Evolutionary conservation across 805 yeast genomes (phyloP), one percentile per base, ranked within the genome.

Genomic region (Candida incommunis): DNA sequence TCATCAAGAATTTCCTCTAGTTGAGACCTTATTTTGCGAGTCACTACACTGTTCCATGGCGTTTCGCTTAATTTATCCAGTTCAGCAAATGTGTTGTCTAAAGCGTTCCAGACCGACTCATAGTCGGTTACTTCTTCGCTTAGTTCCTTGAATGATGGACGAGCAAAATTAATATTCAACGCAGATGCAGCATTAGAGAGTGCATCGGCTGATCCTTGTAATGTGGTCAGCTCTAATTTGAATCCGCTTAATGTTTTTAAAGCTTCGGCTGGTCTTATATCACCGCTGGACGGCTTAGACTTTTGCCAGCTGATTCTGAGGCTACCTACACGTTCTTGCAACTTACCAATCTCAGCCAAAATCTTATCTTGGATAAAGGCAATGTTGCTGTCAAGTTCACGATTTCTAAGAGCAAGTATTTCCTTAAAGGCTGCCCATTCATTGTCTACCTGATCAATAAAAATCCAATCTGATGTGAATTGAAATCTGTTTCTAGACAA

Each of bases 61-160:
- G 59, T 54, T 1, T 47, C 46, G 37, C 70, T 67, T 18, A 79
- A 49, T 3, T 61, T 65, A 20, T 68, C 67, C 2, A 81, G 55
- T 1, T 68, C 59, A 3, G 60, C 61, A 70, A 76, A 72, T 1
- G 82, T 59, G 0, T 68, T 58, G 41, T 74, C 72, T 27, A 85
- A 65, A 0, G 80, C 66, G 1, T 67, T 53, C 94, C 94, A 84
- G 1, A 81, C 85, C 1, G 70, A 54, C 46, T 67, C 71, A 29
- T 80, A 66, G 41, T 80, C 82, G 0, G 51, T 46, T 1, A 82
- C 60, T 49, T 83, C 92, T 2, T 66, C 70, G 0, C 57, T 21
- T 2, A 71, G 52, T 0, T 53, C 52, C 0, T 52, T 48, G 0
- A 77, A 49, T 15, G 60, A 61, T 16, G 51, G 3, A 51, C 59